Conservation (phyloP, 1,284 basidiomycete species). For the Earliella scabrosa region DNA sequence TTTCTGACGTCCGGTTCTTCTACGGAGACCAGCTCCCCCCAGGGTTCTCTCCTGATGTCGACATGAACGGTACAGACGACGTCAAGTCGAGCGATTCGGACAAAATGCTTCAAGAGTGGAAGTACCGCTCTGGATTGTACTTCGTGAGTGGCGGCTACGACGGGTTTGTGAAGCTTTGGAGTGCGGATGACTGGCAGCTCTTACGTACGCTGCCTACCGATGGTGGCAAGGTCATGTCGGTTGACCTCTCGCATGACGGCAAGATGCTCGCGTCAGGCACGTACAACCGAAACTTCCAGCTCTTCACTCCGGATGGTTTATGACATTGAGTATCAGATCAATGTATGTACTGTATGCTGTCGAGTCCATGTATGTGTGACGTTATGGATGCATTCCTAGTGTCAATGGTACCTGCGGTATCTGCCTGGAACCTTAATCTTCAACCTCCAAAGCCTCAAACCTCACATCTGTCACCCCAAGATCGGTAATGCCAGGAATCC, state of each 20-base stretch:
- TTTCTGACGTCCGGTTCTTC: conserved; percentile 96
- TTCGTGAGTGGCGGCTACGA: conserved; percentile 96
- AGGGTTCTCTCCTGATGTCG: conserved; percentile 41
- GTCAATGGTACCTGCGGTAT: too few species aligned
- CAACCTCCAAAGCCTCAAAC: too few species aligned
- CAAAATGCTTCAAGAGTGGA: conserved; percentile 58
- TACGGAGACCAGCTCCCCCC: conserved; percentile 50
- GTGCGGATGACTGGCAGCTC: conserved; percentile 97
- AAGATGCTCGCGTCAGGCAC: conserved; percentile 88
- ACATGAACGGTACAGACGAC: conserved; percentile 39
- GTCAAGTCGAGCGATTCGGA: conserved; percentile 15
- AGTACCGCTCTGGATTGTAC: conserved; percentile 86
- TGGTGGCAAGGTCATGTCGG: conserved; percentile 97
- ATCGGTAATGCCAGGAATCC: too few species aligned
- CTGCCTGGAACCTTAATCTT: too few species aligned
- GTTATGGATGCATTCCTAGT: too few species aligned
- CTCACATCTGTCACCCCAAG: too few species aligned
- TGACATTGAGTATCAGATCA: conserved; percentile 4
- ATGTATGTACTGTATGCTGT: background rate
- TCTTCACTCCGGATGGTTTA: conserved; percentile 76
- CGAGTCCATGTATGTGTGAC: background rate
- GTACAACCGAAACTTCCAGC: conserved; percentile 92
- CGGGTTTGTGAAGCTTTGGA: conserved; percentile 95
- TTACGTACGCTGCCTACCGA: conserved; percentile 90
- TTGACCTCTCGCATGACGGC: conserved; percentile 86